Conservation (phyloP, 129 eudicot genomes). For the Heracleum sosnowskyi region DNA sequence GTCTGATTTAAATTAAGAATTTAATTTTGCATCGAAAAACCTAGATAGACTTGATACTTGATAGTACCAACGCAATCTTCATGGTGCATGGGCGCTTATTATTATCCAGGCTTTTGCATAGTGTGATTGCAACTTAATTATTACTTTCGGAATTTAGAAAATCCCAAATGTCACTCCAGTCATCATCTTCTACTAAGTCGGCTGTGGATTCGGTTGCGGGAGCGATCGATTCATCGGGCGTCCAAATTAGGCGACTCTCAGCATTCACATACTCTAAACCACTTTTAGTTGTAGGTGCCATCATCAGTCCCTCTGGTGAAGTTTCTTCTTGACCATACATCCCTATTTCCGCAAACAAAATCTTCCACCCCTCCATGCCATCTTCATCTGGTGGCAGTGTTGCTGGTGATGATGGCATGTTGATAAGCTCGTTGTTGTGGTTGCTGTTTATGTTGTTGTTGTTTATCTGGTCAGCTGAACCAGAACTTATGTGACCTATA, state of each 20-base stretch:
- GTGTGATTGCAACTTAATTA: too few relatives aligned
- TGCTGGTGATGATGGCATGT: neutral
- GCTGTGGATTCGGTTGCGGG: neutral
- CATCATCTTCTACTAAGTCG: neutral
- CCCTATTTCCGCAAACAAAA: neutral
- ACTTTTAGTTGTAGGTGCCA: neutral
- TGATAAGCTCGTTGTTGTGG: neutral
- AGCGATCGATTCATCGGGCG: neutral
- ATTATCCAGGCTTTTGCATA: too few relatives aligned
- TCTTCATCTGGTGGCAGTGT: neutral
- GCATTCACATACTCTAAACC: neutral
- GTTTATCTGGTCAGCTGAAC: neutral
- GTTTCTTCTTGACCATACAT: neutral
- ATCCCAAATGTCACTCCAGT: constrained; percentile 21
- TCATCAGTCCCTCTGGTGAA: neutral
- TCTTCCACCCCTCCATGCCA: constrained; percentile 5
- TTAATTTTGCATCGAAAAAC: too few relatives aligned
- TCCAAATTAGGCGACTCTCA: neutral
- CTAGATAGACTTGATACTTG: too few relatives aligned
- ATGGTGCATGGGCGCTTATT: too few relatives aligned
- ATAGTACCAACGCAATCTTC: too few relatives aligned
- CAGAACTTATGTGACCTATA: neutral
- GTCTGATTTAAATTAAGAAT: too few relatives aligned
- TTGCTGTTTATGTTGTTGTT: neutral
- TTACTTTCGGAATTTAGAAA: neutral